Evolutionary conservation across 225 moss, liverwort and hornwort genomes (phyloP).

Genomic region (Pseudisothecium myosuroides): DNA sequence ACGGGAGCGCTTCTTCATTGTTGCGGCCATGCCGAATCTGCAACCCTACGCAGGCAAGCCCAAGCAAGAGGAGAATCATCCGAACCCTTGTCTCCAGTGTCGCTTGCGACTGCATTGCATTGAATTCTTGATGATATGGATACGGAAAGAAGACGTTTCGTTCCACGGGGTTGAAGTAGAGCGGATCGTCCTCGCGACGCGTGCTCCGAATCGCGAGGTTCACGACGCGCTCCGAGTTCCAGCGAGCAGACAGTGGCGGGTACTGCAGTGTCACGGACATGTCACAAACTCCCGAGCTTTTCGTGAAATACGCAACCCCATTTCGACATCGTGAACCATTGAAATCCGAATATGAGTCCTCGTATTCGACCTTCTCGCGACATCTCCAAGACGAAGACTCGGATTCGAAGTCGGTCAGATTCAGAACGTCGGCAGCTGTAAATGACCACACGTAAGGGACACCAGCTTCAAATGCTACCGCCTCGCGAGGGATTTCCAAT

Average conservation of each 20-base stretch:
- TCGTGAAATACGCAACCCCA: neutral
- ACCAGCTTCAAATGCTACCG: neutral
- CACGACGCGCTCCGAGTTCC: neutral
- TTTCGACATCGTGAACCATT: neutral
- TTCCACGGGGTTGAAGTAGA: neutral
- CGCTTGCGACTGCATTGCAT: neutral
- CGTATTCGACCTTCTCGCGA: neutral
- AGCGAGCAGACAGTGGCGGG: neutral
- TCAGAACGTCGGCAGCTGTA: neutral
- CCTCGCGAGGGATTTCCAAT: neutral
- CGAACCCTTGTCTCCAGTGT: neutral
- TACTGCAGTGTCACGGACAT: neutral
- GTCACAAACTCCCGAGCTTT: neutral
- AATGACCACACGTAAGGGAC: neutral
- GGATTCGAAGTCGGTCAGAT: neutral
- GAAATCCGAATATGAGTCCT: too few relatives aligned
- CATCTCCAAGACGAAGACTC: neutral
- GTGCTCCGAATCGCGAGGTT: neutral
- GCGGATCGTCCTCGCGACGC: neutral
- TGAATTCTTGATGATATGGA: neutral
- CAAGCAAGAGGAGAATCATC: neutral
- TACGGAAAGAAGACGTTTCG: neutral
- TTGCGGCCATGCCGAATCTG: neutral
- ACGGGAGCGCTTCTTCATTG: slow-evolving; percentile 8
- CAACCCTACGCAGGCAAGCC: neutral